Evolutionary conservation across 2,329 filamentous ascomycete genomes (phyloP).

Genomic region (Fusarium algeriense): DNA sequence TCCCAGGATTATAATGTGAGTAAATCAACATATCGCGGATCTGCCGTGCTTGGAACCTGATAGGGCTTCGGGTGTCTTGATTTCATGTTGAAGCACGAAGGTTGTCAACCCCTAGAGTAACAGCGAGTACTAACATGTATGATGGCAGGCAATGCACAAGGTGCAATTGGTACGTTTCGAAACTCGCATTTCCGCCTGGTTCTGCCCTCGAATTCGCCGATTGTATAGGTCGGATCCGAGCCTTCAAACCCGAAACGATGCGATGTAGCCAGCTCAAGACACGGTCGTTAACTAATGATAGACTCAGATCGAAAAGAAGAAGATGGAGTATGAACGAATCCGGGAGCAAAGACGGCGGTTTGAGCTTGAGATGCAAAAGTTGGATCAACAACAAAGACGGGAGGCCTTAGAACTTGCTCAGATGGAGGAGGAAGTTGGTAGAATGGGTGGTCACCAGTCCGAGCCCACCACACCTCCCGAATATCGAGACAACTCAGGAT

Average conservation of each 20-base stretch:
- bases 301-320: constrained; percentile 89
- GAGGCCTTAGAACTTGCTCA: constrained; percentile 87
- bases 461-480: constrained; percentile 97
- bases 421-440: constrained; percentile 82
- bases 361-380: constrained; percentile 90
- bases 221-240: neutral
- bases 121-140: constrained; percentile 41
- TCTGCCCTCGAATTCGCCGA: neutral
- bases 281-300: constrained; percentile 52
- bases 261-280: neutral
- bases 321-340: constrained; percentile 90
- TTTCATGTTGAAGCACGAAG: neutral
- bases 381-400: constrained; percentile 85
- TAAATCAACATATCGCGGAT: constrained; percentile 31
- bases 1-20: constrained; percentile 63
- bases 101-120: neutral
- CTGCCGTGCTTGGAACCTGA: neutral
- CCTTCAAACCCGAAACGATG: constrained; percentile 6
- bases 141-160: constrained; percentile 72
- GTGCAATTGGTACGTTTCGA: constrained; percentile 77
- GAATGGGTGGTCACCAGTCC: constrained; percentile 80
- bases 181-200: constrained; percentile 1
- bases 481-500: constrained; percentile 81
- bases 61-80: constrained; percentile 28
- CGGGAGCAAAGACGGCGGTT: constrained; percentile 90